phyloP scores from a whole-genome alignment of 495 filamentous ascomycete genomes.

The Astrothelium macrocarpum region DNA sequence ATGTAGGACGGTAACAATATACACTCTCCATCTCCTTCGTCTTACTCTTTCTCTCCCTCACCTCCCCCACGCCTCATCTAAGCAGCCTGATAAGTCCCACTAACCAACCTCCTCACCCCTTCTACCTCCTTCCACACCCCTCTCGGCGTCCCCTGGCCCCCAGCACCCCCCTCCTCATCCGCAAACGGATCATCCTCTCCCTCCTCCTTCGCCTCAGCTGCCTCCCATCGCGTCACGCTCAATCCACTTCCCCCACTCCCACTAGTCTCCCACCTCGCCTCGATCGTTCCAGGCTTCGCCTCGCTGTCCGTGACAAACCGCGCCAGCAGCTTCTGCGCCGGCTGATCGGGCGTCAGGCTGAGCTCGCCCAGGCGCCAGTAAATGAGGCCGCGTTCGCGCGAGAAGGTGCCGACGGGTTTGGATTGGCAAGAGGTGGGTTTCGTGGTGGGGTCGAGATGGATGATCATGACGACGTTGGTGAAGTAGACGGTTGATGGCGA shows the following conservation, averaged over 20 bases:
- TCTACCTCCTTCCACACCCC: conserved; percentile 64
- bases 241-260: conserved; percentile 50
- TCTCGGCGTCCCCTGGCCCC: conserved; percentile 30
- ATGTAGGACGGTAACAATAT: not conserved
- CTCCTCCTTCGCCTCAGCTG: conserved; percentile 36
- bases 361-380: conserved; percentile 86
- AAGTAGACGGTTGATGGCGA: conserved; percentile 46
- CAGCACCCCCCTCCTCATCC: conserved; percentile 41
- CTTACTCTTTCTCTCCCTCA: not conserved
- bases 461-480: conserved; percentile 71
- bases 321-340: conserved; percentile 61
- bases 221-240: conserved; percentile 45
- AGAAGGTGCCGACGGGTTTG: conserved; percentile 68
- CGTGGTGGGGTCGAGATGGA: conserved; percentile 59
- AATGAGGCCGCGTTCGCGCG: conserved; percentile 76
- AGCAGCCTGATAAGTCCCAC: conserved; percentile 56
- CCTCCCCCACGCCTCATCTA: not conserved
- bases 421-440: conserved; percentile 53
- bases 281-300: conserved; percentile 64
- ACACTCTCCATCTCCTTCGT: not conserved
- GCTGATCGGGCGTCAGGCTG: conserved; percentile 44
- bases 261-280: conserved; percentile 71
- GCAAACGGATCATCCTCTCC: conserved; percentile 53
- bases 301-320: conserved; percentile 69
- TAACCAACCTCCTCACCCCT: conserved; percentile 60